Conservation (phyloP, 2,329 filamentous ascomycete genomes). For the Monosporascus sp. region DNA sequence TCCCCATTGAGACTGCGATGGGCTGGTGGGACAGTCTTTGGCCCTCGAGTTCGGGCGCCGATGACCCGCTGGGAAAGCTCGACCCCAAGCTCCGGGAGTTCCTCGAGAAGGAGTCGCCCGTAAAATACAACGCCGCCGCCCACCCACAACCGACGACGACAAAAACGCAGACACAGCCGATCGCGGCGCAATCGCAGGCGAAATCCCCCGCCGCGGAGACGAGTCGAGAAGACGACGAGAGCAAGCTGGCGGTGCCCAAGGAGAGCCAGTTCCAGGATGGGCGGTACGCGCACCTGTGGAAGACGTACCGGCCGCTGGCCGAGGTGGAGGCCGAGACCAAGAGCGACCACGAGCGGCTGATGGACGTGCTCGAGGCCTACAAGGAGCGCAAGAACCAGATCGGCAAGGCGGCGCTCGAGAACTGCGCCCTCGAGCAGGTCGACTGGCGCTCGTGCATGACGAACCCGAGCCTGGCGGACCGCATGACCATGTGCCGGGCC, state of each 20-base stretch:
- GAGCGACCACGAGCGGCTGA: constrained; percentile 73
- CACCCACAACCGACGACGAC: constrained; percentile 8
- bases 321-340: constrained; percentile 65
- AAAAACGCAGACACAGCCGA: constrained; percentile 2
- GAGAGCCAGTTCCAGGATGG: constrained; percentile 54
- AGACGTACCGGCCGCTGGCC: constrained; percentile 71
- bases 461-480: constrained; percentile 60
- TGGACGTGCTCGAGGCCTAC: constrained; percentile 74
- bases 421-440: constrained; percentile 83
- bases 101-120: constrained; percentile 73
- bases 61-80: constrained; percentile 67
- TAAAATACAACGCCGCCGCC: constrained; percentile 50
- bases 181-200: neutral
- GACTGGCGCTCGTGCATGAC: constrained; percentile 79
- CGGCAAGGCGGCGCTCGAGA: constrained; percentile 79
- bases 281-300: constrained; percentile 83
- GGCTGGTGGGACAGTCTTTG: constrained; percentile 54
- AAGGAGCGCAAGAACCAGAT: constrained; percentile 77
- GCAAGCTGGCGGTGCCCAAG: constrained; percentile 33
- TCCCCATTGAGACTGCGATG: constrained; percentile 32
- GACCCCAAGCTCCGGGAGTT: constrained; percentile 81
- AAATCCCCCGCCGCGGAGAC: constrained; percentile 1
- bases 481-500: constrained; percentile 72
- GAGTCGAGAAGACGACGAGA: constrained; percentile 2
- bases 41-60: constrained; percentile 38